A percentile compares a stretch with the other conserved stretches of the same genome.
Conservation (phyloP, 768 basidiomycete genomes). For the Pleurotus pulmonarius region DNA sequence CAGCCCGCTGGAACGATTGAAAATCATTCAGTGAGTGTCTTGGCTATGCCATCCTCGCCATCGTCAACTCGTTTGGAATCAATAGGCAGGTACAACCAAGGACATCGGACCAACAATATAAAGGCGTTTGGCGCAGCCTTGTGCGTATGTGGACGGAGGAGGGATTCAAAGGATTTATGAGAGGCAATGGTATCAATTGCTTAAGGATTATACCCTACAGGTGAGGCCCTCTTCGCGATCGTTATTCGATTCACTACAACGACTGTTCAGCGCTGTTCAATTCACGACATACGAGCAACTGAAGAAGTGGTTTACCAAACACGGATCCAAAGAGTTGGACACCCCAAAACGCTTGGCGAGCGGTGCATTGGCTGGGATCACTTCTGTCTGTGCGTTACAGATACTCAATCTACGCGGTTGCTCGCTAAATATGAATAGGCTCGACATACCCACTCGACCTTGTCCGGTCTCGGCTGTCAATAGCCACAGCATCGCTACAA, state of each 20-base stretch:
- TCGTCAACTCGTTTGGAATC: constrained; percentile 9
- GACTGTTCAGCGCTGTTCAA: constrained; percentile 64
- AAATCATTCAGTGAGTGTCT: constrained; percentile 87
- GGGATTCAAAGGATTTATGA: constrained; percentile 90
- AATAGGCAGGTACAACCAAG: constrained; percentile 86
- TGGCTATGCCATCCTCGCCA: constrained; percentile 1
- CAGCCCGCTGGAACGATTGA: constrained; percentile 86
- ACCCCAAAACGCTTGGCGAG: constrained; percentile 83
- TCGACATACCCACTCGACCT: constrained; percentile 93
- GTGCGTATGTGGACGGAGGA: constrained; percentile 92
- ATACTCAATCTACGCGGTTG: constrained; percentile 3
- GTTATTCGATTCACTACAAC: background rate
- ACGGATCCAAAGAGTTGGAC: constrained; percentile 75
- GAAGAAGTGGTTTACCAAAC: constrained; percentile 78
- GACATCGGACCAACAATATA: constrained; percentile 62
- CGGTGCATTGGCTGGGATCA: constrained; percentile 91
- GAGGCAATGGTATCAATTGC: constrained; percentile 90
- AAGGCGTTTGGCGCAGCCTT: constrained; percentile 80
- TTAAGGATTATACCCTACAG: constrained; percentile 90
- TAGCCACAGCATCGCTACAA: constrained; percentile 76
- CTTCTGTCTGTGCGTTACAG: constrained; percentile 77
- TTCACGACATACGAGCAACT: constrained; percentile 89
- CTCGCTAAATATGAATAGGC: constrained; percentile 35
- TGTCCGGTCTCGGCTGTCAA: constrained; percentile 87
- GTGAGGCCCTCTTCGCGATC: constrained; percentile 30